A percentile compares a stretch with the other conserved stretches of the same genome.
Evolutionary conservation across 2,329 filamentous ascomycete genomes (phyloP).

Genomic region (Colletotrichum filicis): DNA sequence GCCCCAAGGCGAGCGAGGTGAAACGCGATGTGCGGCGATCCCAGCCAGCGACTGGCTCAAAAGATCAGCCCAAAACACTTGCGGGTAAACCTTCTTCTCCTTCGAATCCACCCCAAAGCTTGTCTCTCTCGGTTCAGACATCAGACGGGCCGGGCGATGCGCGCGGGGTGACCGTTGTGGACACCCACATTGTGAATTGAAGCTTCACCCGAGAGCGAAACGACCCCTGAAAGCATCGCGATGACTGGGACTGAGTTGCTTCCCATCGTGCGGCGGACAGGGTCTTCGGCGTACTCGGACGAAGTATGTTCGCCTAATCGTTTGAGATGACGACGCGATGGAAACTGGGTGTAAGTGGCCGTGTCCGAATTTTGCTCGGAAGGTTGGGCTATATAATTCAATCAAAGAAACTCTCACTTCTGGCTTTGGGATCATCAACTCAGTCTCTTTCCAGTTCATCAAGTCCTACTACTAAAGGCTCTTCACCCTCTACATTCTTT

Average conservation of each 20-base stretch:
- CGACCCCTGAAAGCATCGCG: constrained; percentile 1
- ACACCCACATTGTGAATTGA: neutral
- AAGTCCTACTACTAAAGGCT: neutral
- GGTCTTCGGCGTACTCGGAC: neutral
- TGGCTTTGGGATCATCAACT: accelerated
- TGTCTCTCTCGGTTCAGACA: neutral
- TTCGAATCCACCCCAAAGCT: constrained; percentile 6
- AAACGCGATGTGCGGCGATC: constrained; percentile 23
- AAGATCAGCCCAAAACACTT: constrained; percentile 22
- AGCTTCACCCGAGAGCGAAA: neutral
- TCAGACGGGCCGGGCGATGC: constrained; percentile 12
- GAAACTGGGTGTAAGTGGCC: neutral
- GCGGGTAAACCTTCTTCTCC: constrained; percentile 23
- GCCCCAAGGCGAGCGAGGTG: neutral
- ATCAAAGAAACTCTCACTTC: neutral
- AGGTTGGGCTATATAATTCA: constrained; percentile 13
- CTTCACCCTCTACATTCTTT: neutral
- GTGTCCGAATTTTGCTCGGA: neutral
- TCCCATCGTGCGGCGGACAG: neutral
- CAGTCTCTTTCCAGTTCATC: neutral
- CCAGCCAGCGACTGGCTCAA: neutral
- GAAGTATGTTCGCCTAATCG: constrained; percentile 1
- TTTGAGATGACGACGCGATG: constrained; percentile 24
- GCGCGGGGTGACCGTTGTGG: neutral
- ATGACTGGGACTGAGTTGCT: neutral